These are phyloP conservation scores for Citrus sinensis DNA, from an alignment of 345 rosid genomes.

Conservation along the genomic window DVS_A1.0 CM039169.1:32410501-32411000, in stretches of 20 bases:
- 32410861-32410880: not conserved
- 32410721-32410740: not conserved
- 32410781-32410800: not conserved
- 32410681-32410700: not conserved
- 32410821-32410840: no score
- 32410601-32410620: no score
- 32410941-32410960: not conserved
- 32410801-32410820: not conserved
- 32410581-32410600: slow-evolving; percentile 25
- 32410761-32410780: not conserved
- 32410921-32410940: not conserved
- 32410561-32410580: slow-evolving; percentile 37
- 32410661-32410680: not conserved
- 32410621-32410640: not conserved
- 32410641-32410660: not conserved
- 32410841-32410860: no score
- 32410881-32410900: no score
- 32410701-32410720: not conserved
- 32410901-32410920: not conserved
- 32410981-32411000: not conserved
- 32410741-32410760: not conserved
- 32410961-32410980: not conserved
- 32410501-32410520: slow-evolving; percentile 28
- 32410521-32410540: slow-evolving; percentile 36
- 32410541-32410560: slow-evolving; percentile 33